Evolutionary conservation across 768 basidiomycete species (phyloP).

Genomic region (Russula emetica): DNA sequence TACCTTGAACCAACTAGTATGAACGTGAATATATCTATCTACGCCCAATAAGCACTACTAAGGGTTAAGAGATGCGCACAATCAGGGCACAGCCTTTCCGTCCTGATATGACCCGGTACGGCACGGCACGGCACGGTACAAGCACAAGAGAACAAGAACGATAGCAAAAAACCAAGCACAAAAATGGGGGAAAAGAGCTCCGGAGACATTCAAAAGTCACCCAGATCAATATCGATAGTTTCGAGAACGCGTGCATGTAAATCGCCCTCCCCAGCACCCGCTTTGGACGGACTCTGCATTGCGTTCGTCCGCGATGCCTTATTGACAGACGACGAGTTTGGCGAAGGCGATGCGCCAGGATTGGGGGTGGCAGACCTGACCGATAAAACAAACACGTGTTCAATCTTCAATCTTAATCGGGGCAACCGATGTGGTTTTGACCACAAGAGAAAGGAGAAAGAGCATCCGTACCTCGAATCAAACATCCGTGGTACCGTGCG

Average conservation of each 20-base stretch:
- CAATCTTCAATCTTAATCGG: background rate
- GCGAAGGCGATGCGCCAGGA: conserved; percentile 33
- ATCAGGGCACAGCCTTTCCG: background rate
- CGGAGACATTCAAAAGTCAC: conserved; percentile 53
- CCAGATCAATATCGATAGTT: conserved; percentile 69
- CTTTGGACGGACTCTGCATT: conserved; percentile 30
- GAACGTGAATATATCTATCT: conserved; percentile 18
- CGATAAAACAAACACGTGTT: background rate
- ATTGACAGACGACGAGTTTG: conserved; percentile 36
- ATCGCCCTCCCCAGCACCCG: conserved; percentile 38
- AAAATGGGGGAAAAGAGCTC: no score
- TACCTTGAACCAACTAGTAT: conserved; percentile 6
- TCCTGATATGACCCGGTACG: background rate
- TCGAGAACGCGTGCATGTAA: conserved; percentile 59
- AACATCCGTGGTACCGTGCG: conserved; percentile 60
- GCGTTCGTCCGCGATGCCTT: conserved; percentile 33
- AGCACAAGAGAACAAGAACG: background rate
- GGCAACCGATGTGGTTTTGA: background rate
- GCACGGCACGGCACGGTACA: background rate
- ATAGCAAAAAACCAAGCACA: conserved; percentile 2
- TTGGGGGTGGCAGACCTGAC: conserved; percentile 42
- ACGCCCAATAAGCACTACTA: conserved; percentile 4
- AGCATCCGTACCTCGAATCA: conserved; percentile 54
- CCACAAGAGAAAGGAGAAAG: background rate
- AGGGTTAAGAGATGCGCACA: background rate